Evolutionary conservation across 2,329 filamentous ascomycete genomes (phyloP), one percentile per base, ranked within the genome.

Genomic region (Aspergillus sp.): DNA sequence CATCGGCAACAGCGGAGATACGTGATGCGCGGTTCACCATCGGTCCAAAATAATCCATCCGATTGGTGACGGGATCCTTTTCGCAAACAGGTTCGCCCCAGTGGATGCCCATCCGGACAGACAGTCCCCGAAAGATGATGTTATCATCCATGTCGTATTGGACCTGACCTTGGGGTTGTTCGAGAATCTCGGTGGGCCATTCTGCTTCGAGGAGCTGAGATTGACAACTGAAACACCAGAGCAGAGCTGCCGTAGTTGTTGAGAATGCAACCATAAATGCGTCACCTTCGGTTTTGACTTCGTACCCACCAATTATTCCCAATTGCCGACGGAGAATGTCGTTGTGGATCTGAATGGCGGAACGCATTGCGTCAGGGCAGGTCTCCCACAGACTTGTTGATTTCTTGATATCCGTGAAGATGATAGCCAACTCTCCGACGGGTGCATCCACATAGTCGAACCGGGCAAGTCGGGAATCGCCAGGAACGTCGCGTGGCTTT

Each of bases 221-320:
- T 75, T 99, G 95, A 29, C 97, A 93, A 22, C 92, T 91, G 78
- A 99, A 99, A 68, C 90, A 96, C 95, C 95, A 99, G 7, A 99
- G 83, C 52, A 99, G 80, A 5, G 95, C 95, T 9, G 93, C 95
- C 1, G 95, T 98, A 2, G 95, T 92, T 0, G 95, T 98, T 1
- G 93, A 91, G 77, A 99, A 99, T 10, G 94, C 96, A 32, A 99
- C 95, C 93, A 99, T 98, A 71, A 99, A 99, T 9, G 95, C 95
- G 77, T 99, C 95, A 67, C 95, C 95, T 91, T 99, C 95, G 18
- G 95, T 99, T 83, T 99, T 99, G 76, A 99, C 95, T 78, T 99
- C 95, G 72, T 97, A 99, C 1, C 95, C 95, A 71, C 95, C 95
- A 68, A 97, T 96, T 63, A 93, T 89, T 54, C 95, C 88, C 67